phyloP scores from a whole-genome alignment of 2,329 filamentous ascomycete genomes.

The Didymella sp. region DNA sequence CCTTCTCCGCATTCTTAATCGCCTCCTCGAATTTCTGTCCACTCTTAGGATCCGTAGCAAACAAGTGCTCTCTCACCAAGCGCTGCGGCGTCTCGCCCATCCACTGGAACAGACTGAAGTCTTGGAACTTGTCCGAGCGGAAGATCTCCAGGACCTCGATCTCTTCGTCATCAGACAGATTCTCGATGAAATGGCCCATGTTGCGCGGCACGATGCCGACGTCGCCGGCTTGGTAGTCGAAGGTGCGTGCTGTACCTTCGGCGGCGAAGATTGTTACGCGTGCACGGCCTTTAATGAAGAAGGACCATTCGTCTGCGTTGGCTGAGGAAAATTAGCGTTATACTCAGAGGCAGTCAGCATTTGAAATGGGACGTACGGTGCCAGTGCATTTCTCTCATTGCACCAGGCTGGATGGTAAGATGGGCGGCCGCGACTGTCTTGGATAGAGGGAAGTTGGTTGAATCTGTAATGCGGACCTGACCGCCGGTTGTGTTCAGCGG shows the following conservation, averaged over 20 bases:
- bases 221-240: conserved; percentile 77
- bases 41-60: conserved; percentile 66
- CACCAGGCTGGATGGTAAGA: conserved; percentile 73
- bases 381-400: conserved; percentile 83
- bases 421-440: conserved; percentile 76
- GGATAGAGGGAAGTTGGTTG: conserved; percentile 76
- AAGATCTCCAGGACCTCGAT: conserved; percentile 80
- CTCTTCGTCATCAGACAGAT: conserved; percentile 74
- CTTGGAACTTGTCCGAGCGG: conserved; percentile 72
- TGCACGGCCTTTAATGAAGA: conserved; percentile 75
- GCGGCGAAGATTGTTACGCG: conserved; percentile 77
- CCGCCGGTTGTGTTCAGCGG: conserved; percentile 72
- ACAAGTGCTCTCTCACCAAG: conserved; percentile 71
- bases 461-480: conserved; percentile 75
- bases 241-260: conserved; percentile 72
- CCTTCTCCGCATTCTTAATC: conserved; percentile 67
- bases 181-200: conserved; percentile 84
- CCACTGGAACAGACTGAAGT: conserved; percentile 79
- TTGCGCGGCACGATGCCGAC: conserved; percentile 78
- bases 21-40: conserved; percentile 68
- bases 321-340: conserved; percentile 18
- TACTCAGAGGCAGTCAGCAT: not conserved
- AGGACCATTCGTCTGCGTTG: conserved; percentile 80
- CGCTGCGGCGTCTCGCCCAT: conserved; percentile 73
- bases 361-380: conserved; percentile 57